Percentiles rank a stretch among this genome's conserved stretches.
Evolutionary conservation across 2,329 filamentous ascomycete species (phyloP).

Genomic region (Sclerotinia sclerotiorum): DNA sequence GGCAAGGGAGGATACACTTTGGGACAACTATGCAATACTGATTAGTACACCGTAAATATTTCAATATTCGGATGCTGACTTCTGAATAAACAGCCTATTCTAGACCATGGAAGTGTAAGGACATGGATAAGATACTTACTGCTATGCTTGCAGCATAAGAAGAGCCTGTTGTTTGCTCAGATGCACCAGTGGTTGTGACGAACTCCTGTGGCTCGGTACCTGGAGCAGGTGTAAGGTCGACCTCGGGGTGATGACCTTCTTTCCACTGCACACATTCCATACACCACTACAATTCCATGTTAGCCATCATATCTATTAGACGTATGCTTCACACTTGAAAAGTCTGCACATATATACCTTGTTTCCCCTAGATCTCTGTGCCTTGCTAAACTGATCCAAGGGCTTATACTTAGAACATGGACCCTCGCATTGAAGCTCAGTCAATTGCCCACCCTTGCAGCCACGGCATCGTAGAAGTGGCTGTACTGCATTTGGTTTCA

Average conservation of each 20-base stretch:
- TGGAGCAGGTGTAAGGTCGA: conserved; percentile 29
- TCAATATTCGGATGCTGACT: background rate
- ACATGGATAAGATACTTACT: background rate
- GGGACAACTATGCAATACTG: background rate
- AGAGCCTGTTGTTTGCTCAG: background rate
- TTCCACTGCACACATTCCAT: conserved; percentile 37
- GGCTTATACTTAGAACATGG: conserved; percentile 48
- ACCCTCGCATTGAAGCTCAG: conserved; percentile 50
- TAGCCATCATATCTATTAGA: conserved; percentile 9
- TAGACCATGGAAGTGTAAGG: background rate
- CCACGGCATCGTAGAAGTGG: conserved; percentile 43
- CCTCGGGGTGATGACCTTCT: conserved; percentile 28
- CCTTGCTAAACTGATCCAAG: conserved; percentile 51
- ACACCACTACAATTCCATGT: conserved; percentile 43
- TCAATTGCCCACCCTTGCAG: conserved; percentile 46
- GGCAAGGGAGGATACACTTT: background rate
- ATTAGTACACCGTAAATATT: background rate
- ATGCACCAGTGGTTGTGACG: background rate
- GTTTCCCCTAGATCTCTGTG: conserved; percentile 43
- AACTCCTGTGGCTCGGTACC: conserved; percentile 4
- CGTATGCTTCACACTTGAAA: background rate
- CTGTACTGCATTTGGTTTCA: conserved; percentile 26
- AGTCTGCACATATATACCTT: background rate
- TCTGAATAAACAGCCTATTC: background rate
- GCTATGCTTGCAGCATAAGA: background rate